Evolutionary conservation across 768 basidiomycete genomes (phyloP), one percentile per base, ranked within the genome.

Genomic region (Tulasnella calospora): DNA sequence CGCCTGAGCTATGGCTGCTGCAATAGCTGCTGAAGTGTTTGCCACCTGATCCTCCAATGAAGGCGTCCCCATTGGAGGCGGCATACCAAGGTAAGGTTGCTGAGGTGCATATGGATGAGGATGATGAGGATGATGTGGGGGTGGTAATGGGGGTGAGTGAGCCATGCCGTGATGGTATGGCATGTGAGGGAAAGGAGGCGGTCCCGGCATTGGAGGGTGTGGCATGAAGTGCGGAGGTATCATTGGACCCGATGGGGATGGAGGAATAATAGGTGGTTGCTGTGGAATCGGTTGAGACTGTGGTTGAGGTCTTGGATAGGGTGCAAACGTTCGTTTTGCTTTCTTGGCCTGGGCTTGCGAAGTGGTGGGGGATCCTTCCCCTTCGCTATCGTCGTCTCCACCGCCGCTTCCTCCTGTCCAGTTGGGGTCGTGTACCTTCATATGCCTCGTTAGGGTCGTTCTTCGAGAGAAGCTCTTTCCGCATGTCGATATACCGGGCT

Each of bases 381-480:
- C 47, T 44, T 71, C 77, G 17, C 71, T 69, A 7, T 78, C 77
- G 8, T 72, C 77, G 35, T 51, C 78, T 2, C 41, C 71, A 2
- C 8, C 47, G 15, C 30, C 47, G 13, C 47, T 72, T 33, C 40
- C 74, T 57, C 72, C 78, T 12, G 67, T 92, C 92, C 93, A 95
- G 80, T 86, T 87, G 69, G 94, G 92, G 84, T 94, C 92, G 83
- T 95, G 94, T 36, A 91, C 93, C 79, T 91, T 89, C 93, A 95
- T 94, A 84, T 95, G 94, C 41, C 92, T 89, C 7, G 92, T 94
- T 77, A 96, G 84, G 33, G 94, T 94, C 76, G 94, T 94, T 78
- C 93, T 88, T 77, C 94, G 89, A 30, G 93, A 94, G 84, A 95
- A 95, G 1, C 93, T 93, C 87, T 95, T 95, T 82, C 92, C 92